Percentiles rank a stretch among this genome's conserved stretches.
These are phyloP conservation scores for Xylariaceae sp. DNA, from an alignment of 2,329 filamentous ascomycete species.

Conservation along the genomic window DNA sequence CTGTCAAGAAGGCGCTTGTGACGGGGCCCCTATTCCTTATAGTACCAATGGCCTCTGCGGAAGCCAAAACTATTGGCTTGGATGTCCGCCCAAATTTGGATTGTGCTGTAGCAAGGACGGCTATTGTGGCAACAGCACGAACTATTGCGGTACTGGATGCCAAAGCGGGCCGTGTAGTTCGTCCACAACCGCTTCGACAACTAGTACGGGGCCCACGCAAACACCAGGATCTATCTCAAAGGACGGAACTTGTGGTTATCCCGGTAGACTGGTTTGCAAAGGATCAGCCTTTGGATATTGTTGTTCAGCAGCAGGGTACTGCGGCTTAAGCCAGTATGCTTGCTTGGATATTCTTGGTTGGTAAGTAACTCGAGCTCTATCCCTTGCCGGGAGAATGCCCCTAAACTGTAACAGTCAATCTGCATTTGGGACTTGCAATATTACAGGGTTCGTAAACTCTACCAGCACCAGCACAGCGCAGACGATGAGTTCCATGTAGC, in stretches of 20 bases:
- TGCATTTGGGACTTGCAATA: too few species aligned
- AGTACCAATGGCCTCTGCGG: slow-evolving; percentile 1
- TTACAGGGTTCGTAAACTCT: too few species aligned
- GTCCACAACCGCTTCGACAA: background rate
- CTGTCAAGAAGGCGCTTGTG: slow-evolving; percentile 3
- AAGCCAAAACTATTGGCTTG: slow-evolving; percentile 1
- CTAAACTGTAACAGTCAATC: too few species aligned
- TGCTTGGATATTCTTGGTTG: slow-evolving; percentile 2
- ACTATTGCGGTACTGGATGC: background rate
- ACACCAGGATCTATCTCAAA: background rate
- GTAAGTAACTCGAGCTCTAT: too few species aligned
- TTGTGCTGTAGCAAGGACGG: slow-evolving; percentile 4
- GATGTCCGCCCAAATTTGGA: slow-evolving; percentile 4
- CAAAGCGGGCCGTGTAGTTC: slow-evolving; percentile 2
- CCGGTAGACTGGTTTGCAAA: background rate
- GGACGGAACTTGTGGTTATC: slow-evolving; percentile 2
- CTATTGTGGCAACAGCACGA: slow-evolving; percentile 1
- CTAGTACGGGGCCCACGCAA: background rate
- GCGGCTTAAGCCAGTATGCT: background rate
- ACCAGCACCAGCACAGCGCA: too few species aligned
- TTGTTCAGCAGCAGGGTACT: slow-evolving; percentile 3
- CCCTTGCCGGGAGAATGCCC: too few species aligned
- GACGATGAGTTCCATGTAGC: too few species aligned
- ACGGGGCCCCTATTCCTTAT: slow-evolving; percentile 2
- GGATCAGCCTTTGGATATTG: slow-evolving; percentile 2